phyloP scores from a whole-genome alignment of 306 rosid genomes.

The Macrotyloma uniflorum region DNA sequence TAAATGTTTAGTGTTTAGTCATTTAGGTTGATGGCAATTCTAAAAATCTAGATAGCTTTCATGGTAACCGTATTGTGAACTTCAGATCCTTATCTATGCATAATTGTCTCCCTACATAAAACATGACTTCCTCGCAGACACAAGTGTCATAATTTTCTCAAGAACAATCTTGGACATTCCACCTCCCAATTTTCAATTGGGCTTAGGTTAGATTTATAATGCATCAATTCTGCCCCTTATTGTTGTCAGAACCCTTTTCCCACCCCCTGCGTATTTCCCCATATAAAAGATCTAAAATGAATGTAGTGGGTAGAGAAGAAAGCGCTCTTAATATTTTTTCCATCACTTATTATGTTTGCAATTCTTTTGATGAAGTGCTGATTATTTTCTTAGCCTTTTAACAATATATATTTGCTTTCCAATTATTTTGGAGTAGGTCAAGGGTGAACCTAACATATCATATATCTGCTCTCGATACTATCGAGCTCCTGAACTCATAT shows the following conservation, averaged over 20 bases:
- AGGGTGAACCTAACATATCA: conserved; percentile 78
- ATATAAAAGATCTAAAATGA: not conserved
- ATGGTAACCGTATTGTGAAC: not conserved
- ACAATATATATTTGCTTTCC: not conserved
- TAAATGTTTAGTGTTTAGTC: not conserved
- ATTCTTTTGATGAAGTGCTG: not conserved
- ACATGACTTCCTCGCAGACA: not conserved
- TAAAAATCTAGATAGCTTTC: not conserved
- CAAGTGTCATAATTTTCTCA: not conserved
- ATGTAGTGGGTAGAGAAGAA: not conserved
- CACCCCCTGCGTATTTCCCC: not conserved
- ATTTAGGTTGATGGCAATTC: not conserved
- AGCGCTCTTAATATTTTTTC: not conserved
- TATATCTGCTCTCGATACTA: conserved; percentile 78
- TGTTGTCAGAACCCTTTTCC: not conserved
- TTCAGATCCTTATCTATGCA: not conserved
- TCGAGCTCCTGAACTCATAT: conserved; percentile 78
- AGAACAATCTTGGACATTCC: not conserved
- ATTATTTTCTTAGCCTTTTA: not conserved
- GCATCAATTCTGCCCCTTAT: not conserved
- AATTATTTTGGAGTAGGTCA: conserved; percentile 49
- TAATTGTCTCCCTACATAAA: not conserved
- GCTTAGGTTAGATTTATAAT: not conserved
- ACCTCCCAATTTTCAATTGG: not conserved
- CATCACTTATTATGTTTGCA: not conserved